Evolutionary conservation across 177 flowering plant genomes (phyloP).

Genomic region (Vitis hybrid): DNA sequence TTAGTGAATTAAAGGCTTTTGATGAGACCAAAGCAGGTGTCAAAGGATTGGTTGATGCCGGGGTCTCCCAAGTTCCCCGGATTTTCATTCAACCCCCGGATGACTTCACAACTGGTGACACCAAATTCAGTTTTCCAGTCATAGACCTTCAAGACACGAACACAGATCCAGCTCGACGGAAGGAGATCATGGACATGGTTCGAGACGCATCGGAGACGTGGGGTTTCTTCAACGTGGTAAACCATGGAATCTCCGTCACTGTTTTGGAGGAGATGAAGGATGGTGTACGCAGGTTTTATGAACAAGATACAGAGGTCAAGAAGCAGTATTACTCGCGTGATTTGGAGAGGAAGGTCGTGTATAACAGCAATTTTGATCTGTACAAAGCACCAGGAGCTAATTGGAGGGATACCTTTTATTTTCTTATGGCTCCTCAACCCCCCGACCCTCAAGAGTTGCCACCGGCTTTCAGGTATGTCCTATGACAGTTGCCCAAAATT

Average conservation of each 20-base stretch:
- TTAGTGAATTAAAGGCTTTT: slow-evolving; percentile 4
- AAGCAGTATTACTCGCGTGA: slow-evolving; percentile 20
- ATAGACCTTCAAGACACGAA: slow-evolving; percentile 19
- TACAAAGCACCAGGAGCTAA: slow-evolving; percentile 10
- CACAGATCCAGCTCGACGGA: slow-evolving; percentile 2
- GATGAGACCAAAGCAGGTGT: slow-evolving; percentile 30
- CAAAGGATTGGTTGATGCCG: slow-evolving; percentile 29
- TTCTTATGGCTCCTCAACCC: slow-evolving; percentile 19
- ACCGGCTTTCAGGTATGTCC: slow-evolving; percentile 14
- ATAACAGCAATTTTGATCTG: slow-evolving; percentile 26
- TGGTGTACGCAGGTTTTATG: slow-evolving; percentile 16
- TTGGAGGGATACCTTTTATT: slow-evolving; percentile 27
- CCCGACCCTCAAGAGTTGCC: slow-evolving; percentile 25
- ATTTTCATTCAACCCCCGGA: slow-evolving; percentile 11
- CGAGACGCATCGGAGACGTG: slow-evolving; percentile 15
- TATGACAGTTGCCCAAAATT: too few species aligned
- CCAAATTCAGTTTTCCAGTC: slow-evolving; percentile 12
- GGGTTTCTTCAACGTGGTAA: slow-evolving; percentile 27
- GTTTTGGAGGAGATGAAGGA: slow-evolving; percentile 24
- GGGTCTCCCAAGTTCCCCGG: slow-evolving; percentile 17
- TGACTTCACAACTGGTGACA: neutral
- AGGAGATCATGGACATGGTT: slow-evolving; percentile 13
- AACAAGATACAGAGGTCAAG: slow-evolving; percentile 25
- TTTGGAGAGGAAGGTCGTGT: neutral
- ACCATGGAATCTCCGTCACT: slow-evolving; percentile 20